A percentile compares a stretch with the other conserved stretches of the same genome.
Evolutionary conservation across 805 yeast species (phyloP).

Genomic region (Geotrichum ghanense): DNA sequence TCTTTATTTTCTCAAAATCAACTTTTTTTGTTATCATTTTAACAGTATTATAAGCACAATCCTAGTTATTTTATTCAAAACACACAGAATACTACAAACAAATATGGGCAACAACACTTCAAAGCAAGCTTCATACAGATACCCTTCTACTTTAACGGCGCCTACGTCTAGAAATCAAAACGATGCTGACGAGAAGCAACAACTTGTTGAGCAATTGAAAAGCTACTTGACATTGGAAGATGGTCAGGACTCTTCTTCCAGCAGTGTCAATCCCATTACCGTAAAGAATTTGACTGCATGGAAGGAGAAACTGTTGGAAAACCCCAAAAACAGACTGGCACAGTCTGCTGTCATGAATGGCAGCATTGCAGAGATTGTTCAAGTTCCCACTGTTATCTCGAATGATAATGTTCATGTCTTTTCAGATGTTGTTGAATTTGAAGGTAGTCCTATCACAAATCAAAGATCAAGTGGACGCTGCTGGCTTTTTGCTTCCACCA

Average conservation of each 20-base stretch:
- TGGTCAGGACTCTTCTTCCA: constrained; percentile 1
- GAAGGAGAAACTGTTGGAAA: constrained; percentile 34
- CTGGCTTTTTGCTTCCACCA: constrained; percentile 81
- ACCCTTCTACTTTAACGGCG: neutral
- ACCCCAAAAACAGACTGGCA: constrained; percentile 42
- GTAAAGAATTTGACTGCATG: constrained; percentile 29
- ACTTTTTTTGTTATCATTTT: too few relatives aligned
- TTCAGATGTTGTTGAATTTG: constrained; percentile 33
- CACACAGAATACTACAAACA: too few relatives aligned
- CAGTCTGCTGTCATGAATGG: constrained; percentile 41
- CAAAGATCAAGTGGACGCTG: constrained; percentile 75
- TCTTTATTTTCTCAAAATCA: too few relatives aligned
- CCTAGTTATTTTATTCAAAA: too few relatives aligned
- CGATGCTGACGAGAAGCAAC: neutral
- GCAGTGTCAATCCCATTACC: constrained; percentile 26
- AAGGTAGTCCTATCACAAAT: constrained; percentile 57
- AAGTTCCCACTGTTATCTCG: constrained; percentile 10
- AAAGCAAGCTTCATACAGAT: neutral
- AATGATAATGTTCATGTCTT: constrained; percentile 25
- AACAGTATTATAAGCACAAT: too few relatives aligned
- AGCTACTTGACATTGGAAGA: neutral
- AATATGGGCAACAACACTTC: neutral
- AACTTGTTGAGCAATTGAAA: neutral
- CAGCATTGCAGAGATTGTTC: constrained; percentile 32
- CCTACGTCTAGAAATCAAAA: neutral